Evolutionary conservation across 192 early-diverging fungal genomes (phyloP).

Genomic region (Rhizophagus sp.): DNA sequence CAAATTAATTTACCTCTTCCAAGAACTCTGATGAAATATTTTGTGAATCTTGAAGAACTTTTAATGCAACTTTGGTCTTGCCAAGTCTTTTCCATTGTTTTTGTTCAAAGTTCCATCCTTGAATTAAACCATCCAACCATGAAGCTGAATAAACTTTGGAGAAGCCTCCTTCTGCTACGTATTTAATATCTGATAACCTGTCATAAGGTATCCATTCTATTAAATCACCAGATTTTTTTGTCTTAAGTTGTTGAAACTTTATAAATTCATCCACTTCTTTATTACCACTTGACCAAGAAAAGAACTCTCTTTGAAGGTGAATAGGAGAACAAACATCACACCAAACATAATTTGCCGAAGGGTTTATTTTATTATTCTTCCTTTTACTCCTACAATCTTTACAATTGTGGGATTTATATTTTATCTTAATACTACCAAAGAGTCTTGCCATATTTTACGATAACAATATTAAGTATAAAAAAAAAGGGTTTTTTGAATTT

Average conservation of each 20-base stretch:
- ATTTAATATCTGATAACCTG: not conserved
- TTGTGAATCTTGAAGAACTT: not conserved
- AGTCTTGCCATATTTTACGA: too few species aligned
- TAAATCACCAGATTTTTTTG: not conserved
- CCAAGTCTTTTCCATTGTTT: not conserved
- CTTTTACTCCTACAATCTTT: not conserved
- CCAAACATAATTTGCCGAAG: not conserved
- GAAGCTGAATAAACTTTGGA: not conserved
- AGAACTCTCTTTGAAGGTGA: not conserved
- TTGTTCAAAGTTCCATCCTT: not conserved
- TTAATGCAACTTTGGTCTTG: not conserved
- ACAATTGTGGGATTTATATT: not conserved
- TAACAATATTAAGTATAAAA: too few species aligned
- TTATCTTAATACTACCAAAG: not conserved
- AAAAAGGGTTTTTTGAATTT: too few species aligned
- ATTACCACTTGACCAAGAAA: not conserved
- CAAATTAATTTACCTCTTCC: not conserved
- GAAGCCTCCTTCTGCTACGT: not conserved
- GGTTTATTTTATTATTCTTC: not conserved
- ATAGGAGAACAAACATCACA: not conserved
- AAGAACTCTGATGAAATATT: not conserved
- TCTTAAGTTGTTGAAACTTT: not conserved
- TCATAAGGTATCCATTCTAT: conserved; percentile 9
- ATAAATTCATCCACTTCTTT: conserved; percentile 2
- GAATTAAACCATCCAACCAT: conserved; percentile 1